Evolutionary conservation across 2,329 filamentous ascomycete species (phyloP), one percentile per base, ranked within the genome.

Genomic region (Nemania sp.): DNA sequence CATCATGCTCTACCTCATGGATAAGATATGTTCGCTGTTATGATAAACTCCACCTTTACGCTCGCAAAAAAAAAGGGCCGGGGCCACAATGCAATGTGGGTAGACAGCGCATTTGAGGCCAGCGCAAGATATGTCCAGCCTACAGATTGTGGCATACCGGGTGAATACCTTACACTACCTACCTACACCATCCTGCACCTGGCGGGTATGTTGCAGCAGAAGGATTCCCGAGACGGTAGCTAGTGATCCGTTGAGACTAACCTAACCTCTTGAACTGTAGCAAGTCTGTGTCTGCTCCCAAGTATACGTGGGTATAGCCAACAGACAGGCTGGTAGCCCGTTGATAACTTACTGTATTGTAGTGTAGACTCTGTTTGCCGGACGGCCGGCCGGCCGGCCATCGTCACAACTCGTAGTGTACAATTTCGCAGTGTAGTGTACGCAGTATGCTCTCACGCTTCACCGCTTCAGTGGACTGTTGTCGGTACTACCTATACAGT

Each of bases 151-250:
- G 25, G 25, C 25, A 21, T 40, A 43, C 18, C 40, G 21, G 17
- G 18, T 40, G 18, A 4, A 20, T 52, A 17, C 37, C 25, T 17
- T 34, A n/a, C n/a, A n/a, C n/a, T n/a, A 17, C 45, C 43, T 15
- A 18, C 17, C 9, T 54, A 18, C 47, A 21, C 55, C 25, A 59
- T 54, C 47, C 35, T 52, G 18, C 45, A 51, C 51, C 37, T 42
- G 54, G 35, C 49, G 49, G 57, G 54, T 15, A 32, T 60, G 49
- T 51, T 61, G 59, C 54, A 58, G 46, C 45, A 53, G 46, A 34
- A 55, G 62, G 59, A 64, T 62, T 62, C 59, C 59, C 62, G 62
- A 51, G 62, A 54, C 59, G 54, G 52, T 55, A 57, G 54, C 49
- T 58, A 54, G 54, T 18, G 47, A 49, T 55, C 58, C 58, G 35